phyloP scores from a whole-genome alignment of 306 rosid genomes.

The Cajanus cajan region DNA sequence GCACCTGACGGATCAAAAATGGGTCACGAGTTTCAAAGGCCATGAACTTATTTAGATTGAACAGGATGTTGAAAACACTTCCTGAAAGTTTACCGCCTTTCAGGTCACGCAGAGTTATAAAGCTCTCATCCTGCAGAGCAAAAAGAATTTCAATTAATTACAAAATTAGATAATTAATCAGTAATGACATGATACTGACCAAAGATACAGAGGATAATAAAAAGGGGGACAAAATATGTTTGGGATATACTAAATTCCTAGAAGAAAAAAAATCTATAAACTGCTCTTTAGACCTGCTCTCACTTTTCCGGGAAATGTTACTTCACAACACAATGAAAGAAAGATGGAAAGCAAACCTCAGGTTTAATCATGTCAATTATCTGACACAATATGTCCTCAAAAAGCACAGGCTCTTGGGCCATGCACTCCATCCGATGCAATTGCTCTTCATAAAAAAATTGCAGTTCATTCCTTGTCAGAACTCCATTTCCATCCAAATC shows the following conservation, averaged over 20 bases:
- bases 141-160: slow-evolving; percentile 4
- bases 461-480: slow-evolving; percentile 89
- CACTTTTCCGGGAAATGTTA: slow-evolving; percentile 18
- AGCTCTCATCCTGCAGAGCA: slow-evolving; percentile 66
- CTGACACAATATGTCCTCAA: slow-evolving; percentile 98
- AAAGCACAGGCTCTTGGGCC: slow-evolving; percentile 99
- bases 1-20: slow-evolving; percentile 96
- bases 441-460: slow-evolving; percentile 98
- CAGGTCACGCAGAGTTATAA: slow-evolving; percentile 70
- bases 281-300: not conserved
- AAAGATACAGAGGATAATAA: not conserved
- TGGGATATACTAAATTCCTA: slow-evolving; percentile 11
- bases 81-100: slow-evolving; percentile 97
- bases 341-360: slow-evolving; percentile 65
- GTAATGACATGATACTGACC: not conserved
- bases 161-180: slow-evolving; percentile 15
- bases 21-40: slow-evolving; percentile 99
- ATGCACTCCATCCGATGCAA: slow-evolving; percentile 99
- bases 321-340: not conserved
- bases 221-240: not conserved
- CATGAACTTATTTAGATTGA: slow-evolving; percentile 98
- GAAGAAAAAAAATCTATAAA: not conserved
- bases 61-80: slow-evolving; percentile 91
- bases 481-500: slow-evolving; percentile 98
- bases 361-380: slow-evolving; percentile 94